Conservation (phyloP, 2,329 filamentous ascomycete genomes). For the Colletotrichum noveboracense region DNA sequence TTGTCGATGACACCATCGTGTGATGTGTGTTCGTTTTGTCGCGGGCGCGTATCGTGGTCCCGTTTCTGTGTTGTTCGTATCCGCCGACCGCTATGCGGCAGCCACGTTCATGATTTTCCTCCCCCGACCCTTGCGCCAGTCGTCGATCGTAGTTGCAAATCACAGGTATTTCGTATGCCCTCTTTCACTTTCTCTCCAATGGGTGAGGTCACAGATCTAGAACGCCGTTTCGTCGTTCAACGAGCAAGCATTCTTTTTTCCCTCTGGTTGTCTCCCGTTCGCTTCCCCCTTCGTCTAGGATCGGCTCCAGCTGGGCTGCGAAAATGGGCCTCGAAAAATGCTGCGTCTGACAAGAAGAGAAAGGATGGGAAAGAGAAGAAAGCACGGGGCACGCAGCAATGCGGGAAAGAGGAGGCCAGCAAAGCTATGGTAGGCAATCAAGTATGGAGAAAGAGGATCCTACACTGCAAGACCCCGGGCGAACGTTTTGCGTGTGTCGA, state of each 20-base stretch:
- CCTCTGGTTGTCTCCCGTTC: not conserved
- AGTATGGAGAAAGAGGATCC: slow-evolving; percentile 12
- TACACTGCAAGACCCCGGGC: not conserved
- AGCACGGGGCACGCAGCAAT: slow-evolving; percentile 14
- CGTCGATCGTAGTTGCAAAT: not conserved
- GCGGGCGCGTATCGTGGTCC: not conserved
- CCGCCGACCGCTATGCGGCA: slow-evolving; percentile 15
- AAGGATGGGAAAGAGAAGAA: not conserved
- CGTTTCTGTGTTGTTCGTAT: slow-evolving; percentile 7
- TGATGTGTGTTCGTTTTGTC: not conserved
- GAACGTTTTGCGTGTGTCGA: not conserved
- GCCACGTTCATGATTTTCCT: slow-evolving; percentile 8
- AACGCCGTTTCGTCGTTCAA: not conserved
- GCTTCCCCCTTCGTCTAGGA: not conserved
- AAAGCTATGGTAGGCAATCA: not conserved
- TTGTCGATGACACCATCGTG: not conserved
- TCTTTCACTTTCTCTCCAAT: not conserved
- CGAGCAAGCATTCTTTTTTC: not conserved
- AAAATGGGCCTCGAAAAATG: not conserved
- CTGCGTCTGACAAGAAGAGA: not conserved
- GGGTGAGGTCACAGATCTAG: not conserved
- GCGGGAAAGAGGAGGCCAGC: slow-evolving; percentile 16
- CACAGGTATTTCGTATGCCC: not conserved
- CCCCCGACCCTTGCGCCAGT: not conserved
- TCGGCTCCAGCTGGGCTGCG: not conserved